These are phyloP conservation scores for Leucaena leucocephala DNA, from an alignment of 306 rosid species.

Conservation along the genomic window DNA sequence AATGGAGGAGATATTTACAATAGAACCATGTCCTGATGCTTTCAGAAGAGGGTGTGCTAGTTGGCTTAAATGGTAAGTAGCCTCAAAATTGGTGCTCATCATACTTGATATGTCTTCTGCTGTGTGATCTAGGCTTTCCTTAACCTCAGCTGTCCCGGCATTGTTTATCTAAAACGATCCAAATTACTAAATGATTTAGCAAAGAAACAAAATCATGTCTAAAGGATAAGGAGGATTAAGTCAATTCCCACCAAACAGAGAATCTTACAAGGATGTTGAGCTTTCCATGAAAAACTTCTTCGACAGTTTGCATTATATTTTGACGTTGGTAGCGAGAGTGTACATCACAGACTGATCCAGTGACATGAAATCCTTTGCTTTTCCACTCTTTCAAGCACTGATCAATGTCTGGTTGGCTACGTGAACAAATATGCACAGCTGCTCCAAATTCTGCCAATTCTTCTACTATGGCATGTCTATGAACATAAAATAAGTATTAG, in stretches of 20 bases:
- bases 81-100: background rate
- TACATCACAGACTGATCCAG: slow-evolving; percentile 39
- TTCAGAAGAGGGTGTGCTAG: slow-evolving; percentile 1
- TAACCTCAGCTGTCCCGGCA: background rate
- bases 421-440: slow-evolving; percentile 36
- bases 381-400: slow-evolving; percentile 37
- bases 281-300: slow-evolving; percentile 33
- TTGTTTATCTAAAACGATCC: background rate
- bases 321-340: slow-evolving; percentile 7
- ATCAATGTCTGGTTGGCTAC: slow-evolving; percentile 29
- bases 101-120: background rate
- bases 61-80: background rate
- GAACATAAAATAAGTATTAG: background rate
- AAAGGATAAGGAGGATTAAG: background rate
- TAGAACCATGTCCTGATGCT: background rate
- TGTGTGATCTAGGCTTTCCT: background rate
- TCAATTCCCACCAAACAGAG: background rate
- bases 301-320: slow-evolving; percentile 20
- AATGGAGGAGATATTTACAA: background rate
- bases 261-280: slow-evolving; percentile 36
- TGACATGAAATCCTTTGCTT: slow-evolving; percentile 20
- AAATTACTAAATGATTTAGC: background rate
- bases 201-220: background rate
- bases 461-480: slow-evolving; percentile 39
- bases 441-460: slow-evolving; percentile 46